These are phyloP conservation scores for Epichloe glyceriae DNA, from an alignment of 2,329 filamentous ascomycete species.

Conservation along the genomic window DNA sequence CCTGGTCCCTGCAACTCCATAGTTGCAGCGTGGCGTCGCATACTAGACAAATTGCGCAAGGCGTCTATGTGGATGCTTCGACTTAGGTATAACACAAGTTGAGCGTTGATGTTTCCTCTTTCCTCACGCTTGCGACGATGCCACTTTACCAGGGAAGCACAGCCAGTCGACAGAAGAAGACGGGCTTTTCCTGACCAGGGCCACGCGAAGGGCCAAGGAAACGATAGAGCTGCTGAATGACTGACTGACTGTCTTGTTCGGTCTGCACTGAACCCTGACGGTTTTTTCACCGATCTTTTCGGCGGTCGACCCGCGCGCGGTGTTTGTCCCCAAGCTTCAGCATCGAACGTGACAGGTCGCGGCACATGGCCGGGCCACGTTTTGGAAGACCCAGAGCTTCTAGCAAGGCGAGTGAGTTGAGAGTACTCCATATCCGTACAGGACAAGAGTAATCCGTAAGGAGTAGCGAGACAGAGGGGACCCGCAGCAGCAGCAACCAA, in stretches of 20 bases:
- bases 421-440: background rate
- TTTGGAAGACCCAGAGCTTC: background rate
- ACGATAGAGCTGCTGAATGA: background rate
- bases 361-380: background rate
- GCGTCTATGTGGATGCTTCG: background rate
- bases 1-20: background rate
- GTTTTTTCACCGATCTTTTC: conserved; percentile 3
- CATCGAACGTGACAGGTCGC: conserved; percentile 1
- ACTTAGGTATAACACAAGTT: conserved; percentile 6
- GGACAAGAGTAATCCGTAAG: background rate
- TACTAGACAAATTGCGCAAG: conserved; percentile 5
- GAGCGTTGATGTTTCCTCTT: conserved; percentile 17
- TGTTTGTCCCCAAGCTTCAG: background rate
- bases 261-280: background rate
- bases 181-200: background rate
- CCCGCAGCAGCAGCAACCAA: background rate
- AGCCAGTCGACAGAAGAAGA: background rate
- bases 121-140: conserved; percentile 8
- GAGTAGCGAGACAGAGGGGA: background rate
- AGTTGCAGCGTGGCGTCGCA: conserved; percentile 7
- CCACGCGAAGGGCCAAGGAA: background rate
- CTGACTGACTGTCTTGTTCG: background rate
- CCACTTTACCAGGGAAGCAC: conserved; percentile 1
- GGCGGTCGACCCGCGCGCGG: conserved; percentile 2
- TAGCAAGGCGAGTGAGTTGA: background rate